These are phyloP conservation scores for Rhodosporidiobolus odoratus DNA, from an alignment of 768 basidiomycete species.

Conservation along the genomic window DNA sequence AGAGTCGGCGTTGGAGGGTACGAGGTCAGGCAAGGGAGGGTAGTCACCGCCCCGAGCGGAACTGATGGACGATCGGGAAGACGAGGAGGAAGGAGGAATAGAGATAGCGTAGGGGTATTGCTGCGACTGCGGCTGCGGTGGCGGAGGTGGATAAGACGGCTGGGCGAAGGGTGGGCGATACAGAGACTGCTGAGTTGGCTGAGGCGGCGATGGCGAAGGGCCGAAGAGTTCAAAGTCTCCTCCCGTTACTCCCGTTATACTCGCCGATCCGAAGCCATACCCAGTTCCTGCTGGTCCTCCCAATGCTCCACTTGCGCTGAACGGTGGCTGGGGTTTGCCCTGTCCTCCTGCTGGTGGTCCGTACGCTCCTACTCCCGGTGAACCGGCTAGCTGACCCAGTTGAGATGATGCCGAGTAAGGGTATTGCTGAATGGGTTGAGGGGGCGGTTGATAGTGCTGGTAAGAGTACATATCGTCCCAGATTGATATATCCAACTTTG, in stretches of 20 bases:
- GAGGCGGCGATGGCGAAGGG: neutral
- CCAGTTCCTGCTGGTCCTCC: no score
- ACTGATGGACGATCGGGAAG: constrained; percentile 2
- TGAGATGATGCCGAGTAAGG: no score
- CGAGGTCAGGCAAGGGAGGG: constrained; percentile 20
- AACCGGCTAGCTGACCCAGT: no score
- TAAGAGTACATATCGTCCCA: neutral
- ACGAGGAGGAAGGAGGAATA: neutral
- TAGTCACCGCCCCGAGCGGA: neutral
- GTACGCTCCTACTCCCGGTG: no score
- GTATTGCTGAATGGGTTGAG: constrained; percentile 4
- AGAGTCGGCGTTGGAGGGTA: constrained; percentile 11
- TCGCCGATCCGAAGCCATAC: constrained; percentile 1
- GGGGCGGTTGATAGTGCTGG: constrained; percentile 19
- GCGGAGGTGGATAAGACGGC: neutral
- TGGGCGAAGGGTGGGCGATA: neutral
- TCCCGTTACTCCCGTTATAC: neutral
- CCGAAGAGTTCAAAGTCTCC: constrained; percentile 31
- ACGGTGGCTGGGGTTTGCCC: no score
- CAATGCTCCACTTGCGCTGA: no score
- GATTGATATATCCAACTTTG: no score
- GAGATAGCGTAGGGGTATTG: neutral
- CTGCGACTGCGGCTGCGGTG: neutral
- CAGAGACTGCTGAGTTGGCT: neutral
- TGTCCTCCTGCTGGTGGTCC: no score